These are phyloP conservation scores for Phaseolus coccineus DNA, from an alignment of 331 rosid genomes.

Conservation along the genomic window DNA sequence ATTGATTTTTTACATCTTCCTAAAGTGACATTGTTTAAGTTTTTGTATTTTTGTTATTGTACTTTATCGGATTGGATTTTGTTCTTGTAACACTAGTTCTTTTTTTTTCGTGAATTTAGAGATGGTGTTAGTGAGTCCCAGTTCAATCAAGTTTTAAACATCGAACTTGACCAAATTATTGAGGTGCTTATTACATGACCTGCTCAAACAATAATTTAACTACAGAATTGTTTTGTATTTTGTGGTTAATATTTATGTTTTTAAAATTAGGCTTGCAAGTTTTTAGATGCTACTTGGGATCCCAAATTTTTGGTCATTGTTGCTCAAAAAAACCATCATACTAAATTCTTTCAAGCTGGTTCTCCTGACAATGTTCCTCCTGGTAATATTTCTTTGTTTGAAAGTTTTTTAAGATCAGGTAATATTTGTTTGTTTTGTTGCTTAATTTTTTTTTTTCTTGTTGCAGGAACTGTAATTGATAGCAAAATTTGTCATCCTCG, in stretches of 20 bases:
- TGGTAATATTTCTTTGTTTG: conserved; percentile 46
- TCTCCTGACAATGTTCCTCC: conserved; percentile 94
- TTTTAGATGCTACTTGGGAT: conserved; percentile 78
- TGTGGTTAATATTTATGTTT: neutral
- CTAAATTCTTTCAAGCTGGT: conserved; percentile 77
- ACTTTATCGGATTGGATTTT: neutral
- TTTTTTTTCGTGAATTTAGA: conserved; percentile 50
- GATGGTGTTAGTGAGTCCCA: conserved; percentile 98
- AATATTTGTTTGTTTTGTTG: too few species aligned
- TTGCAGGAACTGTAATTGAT: conserved; percentile 84
- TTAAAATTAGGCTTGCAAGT: conserved; percentile 76
- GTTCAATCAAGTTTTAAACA: conserved; percentile 87
- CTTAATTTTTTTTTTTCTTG: neutral
- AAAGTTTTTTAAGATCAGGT: neutral
- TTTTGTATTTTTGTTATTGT: neutral
- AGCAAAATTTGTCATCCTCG: conserved; percentile 87
- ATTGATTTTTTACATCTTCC: too few species aligned
- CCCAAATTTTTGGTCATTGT: conserved; percentile 88
- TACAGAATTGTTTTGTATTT: neutral
- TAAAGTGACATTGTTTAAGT: too few species aligned
- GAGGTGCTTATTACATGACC: conserved; percentile 65
- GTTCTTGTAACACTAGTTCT: neutral
- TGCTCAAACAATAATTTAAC: neutral
- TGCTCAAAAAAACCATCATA: conserved; percentile 96
- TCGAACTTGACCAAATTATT: conserved; percentile 80